phyloP scores from a whole-genome alignment of 2,329 filamentous ascomycete species.

The Hortaea werneckii region DNA sequence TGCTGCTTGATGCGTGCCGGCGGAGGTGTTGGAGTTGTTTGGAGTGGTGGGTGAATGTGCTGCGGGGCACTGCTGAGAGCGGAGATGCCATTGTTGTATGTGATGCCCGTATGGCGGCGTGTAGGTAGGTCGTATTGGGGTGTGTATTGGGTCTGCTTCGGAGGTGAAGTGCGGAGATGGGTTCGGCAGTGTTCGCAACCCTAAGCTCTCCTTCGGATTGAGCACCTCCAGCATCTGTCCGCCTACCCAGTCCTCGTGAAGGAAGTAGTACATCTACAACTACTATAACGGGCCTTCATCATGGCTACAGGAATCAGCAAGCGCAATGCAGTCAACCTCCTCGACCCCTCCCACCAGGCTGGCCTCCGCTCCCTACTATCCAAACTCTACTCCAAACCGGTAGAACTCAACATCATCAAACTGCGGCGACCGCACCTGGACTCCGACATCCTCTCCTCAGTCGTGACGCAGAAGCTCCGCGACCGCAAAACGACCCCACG shows the following conservation, averaged over 20 bases:
- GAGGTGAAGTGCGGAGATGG: neutral
- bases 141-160: neutral
- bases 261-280: too few species aligned
- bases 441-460: constrained; percentile 21
- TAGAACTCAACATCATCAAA: constrained; percentile 19
- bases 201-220: neutral
- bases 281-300: neutral
- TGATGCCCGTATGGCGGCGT: neutral
- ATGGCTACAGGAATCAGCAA: neutral
- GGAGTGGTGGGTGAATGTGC: constrained; percentile 4
- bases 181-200: neutral
- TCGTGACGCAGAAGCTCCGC: constrained; percentile 18
- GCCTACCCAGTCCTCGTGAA: neutral
- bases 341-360: constrained; percentile 9
- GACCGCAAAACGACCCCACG: constrained; percentile 20
- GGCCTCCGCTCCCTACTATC: constrained; percentile 15
- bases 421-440: constrained; percentile 20
- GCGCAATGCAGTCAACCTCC: constrained; percentile 4
- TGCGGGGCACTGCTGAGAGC: constrained; percentile 2
- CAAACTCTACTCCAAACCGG: constrained; percentile 20
- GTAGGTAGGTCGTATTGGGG: neutral
- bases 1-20: constrained; percentile 1
- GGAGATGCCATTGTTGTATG: constrained; percentile 4
- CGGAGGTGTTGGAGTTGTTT: constrained; percentile 4
- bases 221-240: neutral